Evolutionary conservation across 139 green algal species (phyloP).

Genomic region (Chlorella vulgaris): DNA sequence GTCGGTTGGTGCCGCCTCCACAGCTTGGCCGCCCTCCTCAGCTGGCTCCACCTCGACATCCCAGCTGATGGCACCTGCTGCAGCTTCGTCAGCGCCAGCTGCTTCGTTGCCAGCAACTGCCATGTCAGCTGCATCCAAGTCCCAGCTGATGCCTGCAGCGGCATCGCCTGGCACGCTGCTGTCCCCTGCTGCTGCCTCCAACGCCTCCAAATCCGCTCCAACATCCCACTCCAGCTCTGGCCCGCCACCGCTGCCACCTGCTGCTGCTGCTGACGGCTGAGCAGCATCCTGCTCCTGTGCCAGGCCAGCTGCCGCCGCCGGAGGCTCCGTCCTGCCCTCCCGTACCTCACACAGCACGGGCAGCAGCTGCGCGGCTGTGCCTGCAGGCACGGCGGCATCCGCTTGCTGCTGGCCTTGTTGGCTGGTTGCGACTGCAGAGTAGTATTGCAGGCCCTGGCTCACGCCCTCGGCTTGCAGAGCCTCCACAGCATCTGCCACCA

Average conservation of each 20-base stretch:
- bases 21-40: slow-evolving; percentile 3
- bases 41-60: slow-evolving; percentile 41
- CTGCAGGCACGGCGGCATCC: background rate
- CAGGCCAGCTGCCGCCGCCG: background rate
- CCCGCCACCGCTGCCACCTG: background rate
- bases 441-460: slow-evolving; percentile 36
- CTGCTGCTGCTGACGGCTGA: background rate
- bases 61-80: slow-evolving; percentile 49
- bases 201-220: slow-evolving; percentile 2
- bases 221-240: slow-evolving; percentile 22
- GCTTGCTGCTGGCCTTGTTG: slow-evolving; percentile 34
- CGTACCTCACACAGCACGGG: slow-evolving; percentile 48
- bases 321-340: slow-evolving; percentile 31
- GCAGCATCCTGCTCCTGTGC: background rate
- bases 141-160: slow-evolving; percentile 36
- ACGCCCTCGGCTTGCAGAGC: slow-evolving; percentile 21
- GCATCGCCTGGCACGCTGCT: background rate
- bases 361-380: slow-evolving; percentile 22
- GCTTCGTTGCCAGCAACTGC: background rate
- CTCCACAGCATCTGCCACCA: slow-evolving; percentile 42
- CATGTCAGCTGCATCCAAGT: slow-evolving; percentile 15
- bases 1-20: background rate
- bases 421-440: background rate
- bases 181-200: no score
- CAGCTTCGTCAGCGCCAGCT: background rate